A percentile compares a stretch with the other conserved stretches of the same genome.
These are phyloP conservation scores for Sanghuangporus sanghuang DNA, from an alignment of 1,284 basidiomycete genomes.

Conservation along the genomic window DNA sequence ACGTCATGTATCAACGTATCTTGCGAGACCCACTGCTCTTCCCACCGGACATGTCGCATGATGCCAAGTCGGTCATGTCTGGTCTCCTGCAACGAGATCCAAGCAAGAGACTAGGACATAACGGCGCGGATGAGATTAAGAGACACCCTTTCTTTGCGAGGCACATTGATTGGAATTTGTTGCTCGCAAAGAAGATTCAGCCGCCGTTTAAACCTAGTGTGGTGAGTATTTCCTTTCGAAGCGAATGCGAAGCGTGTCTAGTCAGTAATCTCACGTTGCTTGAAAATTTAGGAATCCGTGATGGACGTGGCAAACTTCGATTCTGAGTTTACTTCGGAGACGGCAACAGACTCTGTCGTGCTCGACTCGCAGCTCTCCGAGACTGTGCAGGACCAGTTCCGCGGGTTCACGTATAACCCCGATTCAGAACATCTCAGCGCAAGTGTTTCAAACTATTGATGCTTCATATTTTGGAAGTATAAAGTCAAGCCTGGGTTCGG, in stretches of 20 bases:
- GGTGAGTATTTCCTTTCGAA: conserved; percentile 39
- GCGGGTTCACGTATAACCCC: conserved; percentile 81
- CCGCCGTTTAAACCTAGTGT: conserved; percentile 98
- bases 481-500: too few species aligned
- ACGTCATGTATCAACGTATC: conserved; percentile 98
- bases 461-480: background rate
- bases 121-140: conserved; percentile 96
- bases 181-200: conserved; percentile 93
- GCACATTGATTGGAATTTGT: conserved; percentile 89
- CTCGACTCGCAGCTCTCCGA: conserved; percentile 88
- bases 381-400: conserved; percentile 94
- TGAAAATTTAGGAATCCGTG: conserved; percentile 58
- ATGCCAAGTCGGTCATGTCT: conserved; percentile 87
- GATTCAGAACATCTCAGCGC: conserved; percentile 31
- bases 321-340: conserved; percentile 90
- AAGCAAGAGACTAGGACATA: conserved; percentile 76
- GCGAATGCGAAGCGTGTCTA: background rate
- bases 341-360: conserved; percentile 90
- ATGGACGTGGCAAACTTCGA: conserved; percentile 90
- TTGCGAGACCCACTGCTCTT: conserved; percentile 92
- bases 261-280: background rate
- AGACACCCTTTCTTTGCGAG: conserved; percentile 93
- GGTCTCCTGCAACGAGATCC: conserved; percentile 91
- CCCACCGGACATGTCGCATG: conserved; percentile 84
- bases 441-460: background rate